Conservation (phyloP, 345 rosid genomes). For the Fremontodendron californicum region DNA sequence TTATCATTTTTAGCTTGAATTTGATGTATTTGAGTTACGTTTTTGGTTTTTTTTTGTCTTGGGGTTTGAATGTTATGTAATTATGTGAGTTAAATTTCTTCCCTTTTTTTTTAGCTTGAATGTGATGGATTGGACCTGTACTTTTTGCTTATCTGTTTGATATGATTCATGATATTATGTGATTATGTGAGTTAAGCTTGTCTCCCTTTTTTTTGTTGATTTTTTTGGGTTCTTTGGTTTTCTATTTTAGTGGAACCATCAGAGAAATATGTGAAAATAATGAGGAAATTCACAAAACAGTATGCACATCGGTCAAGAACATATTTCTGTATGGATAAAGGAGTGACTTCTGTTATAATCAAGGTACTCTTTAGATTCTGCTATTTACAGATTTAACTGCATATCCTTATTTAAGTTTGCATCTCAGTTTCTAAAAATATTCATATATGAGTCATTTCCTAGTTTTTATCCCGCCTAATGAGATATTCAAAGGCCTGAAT, state of each 20-base stretch:
- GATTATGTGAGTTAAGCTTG: neutral
- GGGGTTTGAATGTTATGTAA: neutral
- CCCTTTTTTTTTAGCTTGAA: neutral
- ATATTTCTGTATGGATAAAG: no score
- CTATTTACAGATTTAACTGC: neutral
- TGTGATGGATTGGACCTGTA: neutral
- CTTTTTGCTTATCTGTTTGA: neutral
- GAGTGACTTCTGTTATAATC: constrained; percentile 87
- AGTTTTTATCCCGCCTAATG: neutral
- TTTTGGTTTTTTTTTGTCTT: neutral
- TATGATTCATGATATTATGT: neutral
- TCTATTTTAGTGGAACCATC: constrained; percentile 80
- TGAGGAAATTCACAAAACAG: constrained; percentile 98
- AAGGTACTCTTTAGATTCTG: constrained; percentile 43
- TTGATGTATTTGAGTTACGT: constrained; percentile 1
- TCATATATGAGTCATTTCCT: neutral
- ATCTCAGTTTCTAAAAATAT: neutral
- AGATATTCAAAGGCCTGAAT: neutral
- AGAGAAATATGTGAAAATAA: constrained; percentile 77
- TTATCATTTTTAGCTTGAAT: no score
- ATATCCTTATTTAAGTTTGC: neutral
- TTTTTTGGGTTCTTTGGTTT: no score
- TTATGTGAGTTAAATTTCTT: neutral
- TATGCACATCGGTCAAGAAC: constrained; percentile 89
- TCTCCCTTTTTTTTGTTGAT: constrained; percentile 17